phyloP scores from a whole-genome alignment of 306 rosid genomes.

The Rosa rugosa region DNA sequence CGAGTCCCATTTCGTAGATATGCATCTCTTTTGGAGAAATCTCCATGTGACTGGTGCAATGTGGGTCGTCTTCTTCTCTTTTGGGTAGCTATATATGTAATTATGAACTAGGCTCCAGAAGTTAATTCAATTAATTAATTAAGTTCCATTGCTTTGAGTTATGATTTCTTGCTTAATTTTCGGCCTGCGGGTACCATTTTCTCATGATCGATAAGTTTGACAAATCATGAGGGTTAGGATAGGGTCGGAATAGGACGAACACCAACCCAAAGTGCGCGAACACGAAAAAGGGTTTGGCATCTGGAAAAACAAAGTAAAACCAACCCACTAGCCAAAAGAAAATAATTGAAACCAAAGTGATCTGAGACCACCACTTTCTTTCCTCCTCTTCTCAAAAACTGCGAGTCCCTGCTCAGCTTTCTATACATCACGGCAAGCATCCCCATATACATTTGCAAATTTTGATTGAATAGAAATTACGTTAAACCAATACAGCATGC shows the following conservation, averaged over 20 bases:
- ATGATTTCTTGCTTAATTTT: neutral
- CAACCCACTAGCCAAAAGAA: neutral
- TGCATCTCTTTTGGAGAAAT: neutral
- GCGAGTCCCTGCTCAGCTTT: too few species aligned
- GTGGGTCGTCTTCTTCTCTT: neutral
- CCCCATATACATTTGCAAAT: neutral
- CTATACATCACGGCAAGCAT: too few species aligned
- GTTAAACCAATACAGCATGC: neutral
- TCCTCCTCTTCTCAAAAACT: neutral
- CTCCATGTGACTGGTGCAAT: neutral
- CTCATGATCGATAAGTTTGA: conserved; percentile 1
- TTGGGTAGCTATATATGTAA: neutral
- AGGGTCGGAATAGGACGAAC: neutral
- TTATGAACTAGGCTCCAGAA: neutral
- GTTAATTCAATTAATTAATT: neutral
- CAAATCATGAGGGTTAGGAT: neutral
- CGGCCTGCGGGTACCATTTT: neutral
- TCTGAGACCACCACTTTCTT: neutral
- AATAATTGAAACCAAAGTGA: neutral
- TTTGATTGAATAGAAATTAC: neutral
- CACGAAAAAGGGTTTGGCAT: neutral
- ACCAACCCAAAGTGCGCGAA: neutral
- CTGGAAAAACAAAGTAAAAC: neutral
- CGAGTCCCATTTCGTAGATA: neutral
- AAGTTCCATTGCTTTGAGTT: neutral